phyloP scores from a whole-genome alignment of 23 red algal species.

The Gracilaria domingensis region DNA sequence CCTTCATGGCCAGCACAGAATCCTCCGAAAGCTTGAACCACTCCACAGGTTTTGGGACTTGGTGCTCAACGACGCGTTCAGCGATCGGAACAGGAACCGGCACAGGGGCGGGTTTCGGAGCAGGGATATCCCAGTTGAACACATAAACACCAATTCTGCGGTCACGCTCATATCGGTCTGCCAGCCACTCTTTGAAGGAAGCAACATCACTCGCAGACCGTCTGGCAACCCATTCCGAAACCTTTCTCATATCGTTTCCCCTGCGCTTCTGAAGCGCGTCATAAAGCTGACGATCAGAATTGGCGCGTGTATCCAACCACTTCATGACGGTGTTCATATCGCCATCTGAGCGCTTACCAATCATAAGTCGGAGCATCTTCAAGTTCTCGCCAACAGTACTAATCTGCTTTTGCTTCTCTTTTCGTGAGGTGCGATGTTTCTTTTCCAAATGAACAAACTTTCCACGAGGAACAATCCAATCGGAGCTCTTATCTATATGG shows the following conservation, averaged over 20 bases:
- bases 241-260: constrained; percentile 59
- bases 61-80: neutral
- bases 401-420: constrained; percentile 36
- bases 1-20: constrained; percentile 31
- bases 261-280: constrained; percentile 46
- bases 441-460: neutral
- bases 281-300: constrained; percentile 61
- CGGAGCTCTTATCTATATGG: constrained; percentile 70
- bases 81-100: constrained; percentile 8
- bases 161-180: constrained; percentile 89
- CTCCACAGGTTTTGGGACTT: constrained; percentile 64
- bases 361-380: constrained; percentile 76
- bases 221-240: constrained; percentile 83
- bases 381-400: constrained; percentile 72
- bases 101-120: neutral
- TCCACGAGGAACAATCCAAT: constrained; percentile 69
- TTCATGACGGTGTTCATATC: constrained; percentile 86
- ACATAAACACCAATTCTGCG: constrained; percentile 83
- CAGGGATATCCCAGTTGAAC: constrained; percentile 82
- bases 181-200: constrained; percentile 89
- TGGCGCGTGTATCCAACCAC: constrained; percentile 70
- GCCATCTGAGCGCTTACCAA: constrained; percentile 76
- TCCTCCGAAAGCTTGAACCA: constrained; percentile 52
- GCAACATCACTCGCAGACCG: constrained; percentile 74
- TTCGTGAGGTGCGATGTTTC: neutral